Base-by-base conservation (phyloP, 2,329 filamentous ascomycete genomes). In the Fusarium sp. region DNA sequence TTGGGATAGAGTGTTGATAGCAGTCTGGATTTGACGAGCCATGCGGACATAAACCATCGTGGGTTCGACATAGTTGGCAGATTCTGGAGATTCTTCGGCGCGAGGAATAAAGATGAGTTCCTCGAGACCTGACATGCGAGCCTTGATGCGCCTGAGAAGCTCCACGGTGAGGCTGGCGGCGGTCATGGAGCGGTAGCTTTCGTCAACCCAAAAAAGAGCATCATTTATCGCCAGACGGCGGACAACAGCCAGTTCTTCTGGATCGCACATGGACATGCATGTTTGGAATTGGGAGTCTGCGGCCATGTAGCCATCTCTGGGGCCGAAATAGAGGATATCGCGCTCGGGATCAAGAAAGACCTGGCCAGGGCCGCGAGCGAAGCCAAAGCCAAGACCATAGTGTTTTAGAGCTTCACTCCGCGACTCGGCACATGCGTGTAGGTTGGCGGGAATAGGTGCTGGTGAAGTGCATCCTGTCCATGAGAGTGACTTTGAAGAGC, bases 251-350 rank as follows among this genome's bases (percentile, higher is more conserved):
- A 84, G 76, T 62, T 85, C 81, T 11, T 69, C 70, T 7, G 76
- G 79, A 43, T 77, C 75, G 65, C 79, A 81, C 70, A 84, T 76
- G 51, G 78, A 73, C 74, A 84, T 77, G 68, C 79, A 79, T 15
- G 81, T 82, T 50, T 78, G 77, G 56, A 85, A 81, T 64, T 84
- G 79, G 7, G 82, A 77, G 56, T 80, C 78, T 50, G 82, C 78
- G 20, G 80, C 81, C 78, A 82, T 82, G 74, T 78, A 81, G 51
- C 82, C 82, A 25, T 80, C 71, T 32, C 80, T 77, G 13, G 79
- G 77, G 35, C 82, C 82, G 65, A 85, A 84, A 71, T 82, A 85
- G 51, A 85, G 75, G n/a, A 82, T 77, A 60, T 85, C 83, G 49
- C 69, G 70, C 15, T 67, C 51, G 0, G 78, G 75, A 61, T 82